Percentiles rank a stretch among this genome's conserved stretches.
phyloP scores from a whole-genome alignment of 2,329 filamentous ascomycete genomes.

The Penicillium palitans region DNA sequence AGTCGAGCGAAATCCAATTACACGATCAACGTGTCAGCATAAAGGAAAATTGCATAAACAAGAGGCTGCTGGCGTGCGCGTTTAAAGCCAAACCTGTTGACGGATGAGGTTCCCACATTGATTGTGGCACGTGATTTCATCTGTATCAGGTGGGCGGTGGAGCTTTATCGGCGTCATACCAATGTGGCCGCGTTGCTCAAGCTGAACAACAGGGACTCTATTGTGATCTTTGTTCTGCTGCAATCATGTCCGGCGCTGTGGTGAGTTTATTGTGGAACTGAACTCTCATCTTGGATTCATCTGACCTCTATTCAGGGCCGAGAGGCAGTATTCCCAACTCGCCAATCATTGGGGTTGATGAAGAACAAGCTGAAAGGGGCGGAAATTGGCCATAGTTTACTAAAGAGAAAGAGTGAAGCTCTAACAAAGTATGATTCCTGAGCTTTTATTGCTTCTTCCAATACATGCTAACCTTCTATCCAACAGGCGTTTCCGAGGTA shows the following conservation, averaged over 20 bases:
- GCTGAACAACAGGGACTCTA: conserved; percentile 18
- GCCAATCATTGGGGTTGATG: conserved; percentile 95
- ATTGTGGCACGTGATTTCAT: conserved; percentile 27
- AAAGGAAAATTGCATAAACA: conserved; percentile 28
- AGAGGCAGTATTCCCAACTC: conserved; percentile 95
- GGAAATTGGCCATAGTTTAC: conserved; percentile 84
- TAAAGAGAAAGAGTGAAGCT: conserved; percentile 98
- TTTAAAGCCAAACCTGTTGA: conserved; percentile 19
- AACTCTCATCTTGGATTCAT: conserved; percentile 17
- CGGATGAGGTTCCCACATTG: conserved; percentile 29
- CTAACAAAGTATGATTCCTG: conserved; percentile 77
- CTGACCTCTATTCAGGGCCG: conserved; percentile 64
- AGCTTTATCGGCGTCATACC: conserved; percentile 34
- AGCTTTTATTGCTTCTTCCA: not conserved
- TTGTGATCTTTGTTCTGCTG: conserved; percentile 41
- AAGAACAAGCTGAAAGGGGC: conserved; percentile 96
- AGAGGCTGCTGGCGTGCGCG: conserved; percentile 31
- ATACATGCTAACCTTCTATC: conserved; percentile 22
- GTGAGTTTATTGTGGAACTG: conserved; percentile 30
- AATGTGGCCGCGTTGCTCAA: conserved; percentile 27
- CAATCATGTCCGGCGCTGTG: conserved; percentile 38
- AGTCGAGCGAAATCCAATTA: conserved; percentile 38
- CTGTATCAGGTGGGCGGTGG: conserved; percentile 26
- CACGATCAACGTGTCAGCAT: conserved; percentile 33
- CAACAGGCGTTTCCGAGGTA: conserved; percentile 82